Base-by-base conservation (phyloP, 129 eudicot genomes). In the Flaveria bidentis region DNA sequence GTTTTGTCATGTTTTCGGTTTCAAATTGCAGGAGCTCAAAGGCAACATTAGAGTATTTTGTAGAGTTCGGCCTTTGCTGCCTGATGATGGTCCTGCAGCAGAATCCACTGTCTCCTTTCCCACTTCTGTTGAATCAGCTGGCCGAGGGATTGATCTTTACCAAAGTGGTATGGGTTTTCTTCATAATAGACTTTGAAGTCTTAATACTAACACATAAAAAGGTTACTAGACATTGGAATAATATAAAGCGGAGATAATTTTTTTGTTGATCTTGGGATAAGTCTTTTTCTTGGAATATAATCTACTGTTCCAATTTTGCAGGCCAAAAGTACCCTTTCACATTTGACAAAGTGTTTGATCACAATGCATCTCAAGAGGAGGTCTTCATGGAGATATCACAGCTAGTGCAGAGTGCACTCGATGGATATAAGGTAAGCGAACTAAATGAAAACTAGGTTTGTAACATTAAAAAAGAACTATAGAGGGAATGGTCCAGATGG, bases 1-100 rank as follows among this genome's bases (percentile, higher is more conserved):
- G 68, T 28, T 62, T 62, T 62, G 41, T 7, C 45, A 15, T 25
- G 16, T 25, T 28, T 5, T 28, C 15, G 45, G 6, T 30, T 64
- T 28, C 23, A 42, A 47, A 12, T 68, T 79, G 70, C 87, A 88
- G 93, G 93, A 88, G 76, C 67, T 88, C 3, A 88, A 88, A 76
- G 93, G 93, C 2, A 88, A 88, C 33, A 88, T 88, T 6, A 85
- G 93, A 28, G 93, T 88, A 12, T 88, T 88, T 74, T 88, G 93
- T 45, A 73, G 93, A 82, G 93, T 88, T 2, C 80, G 93, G 36
- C 93, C 93, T 49, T 47, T 84, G 75, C 75, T 88, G 51, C 85
- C 93, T 1, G 90, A 84, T 64, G 93, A 88, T 81, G 82, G 82
- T 58, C 75, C 81, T 58, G 78, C 63, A 63, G 22, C 84, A 12